A percentile compares a stretch with the other conserved stretches of the same genome.
These are phyloP conservation scores for Paralagenidium karlingii DNA, from an alignment of 352 stramenopile genomes.

Conservation along the genomic window DNA sequence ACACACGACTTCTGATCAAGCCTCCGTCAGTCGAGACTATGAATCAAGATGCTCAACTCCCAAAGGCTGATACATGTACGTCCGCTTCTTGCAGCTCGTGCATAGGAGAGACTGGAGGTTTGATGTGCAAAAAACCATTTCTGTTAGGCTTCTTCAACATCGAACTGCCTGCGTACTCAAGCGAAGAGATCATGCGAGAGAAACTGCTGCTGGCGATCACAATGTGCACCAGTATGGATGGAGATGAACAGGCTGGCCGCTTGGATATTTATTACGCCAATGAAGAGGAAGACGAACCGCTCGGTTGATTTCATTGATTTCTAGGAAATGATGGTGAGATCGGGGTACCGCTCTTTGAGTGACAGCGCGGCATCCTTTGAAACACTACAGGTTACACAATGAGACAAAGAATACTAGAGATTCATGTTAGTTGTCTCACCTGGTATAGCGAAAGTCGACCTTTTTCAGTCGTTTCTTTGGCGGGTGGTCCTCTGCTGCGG, in stretches of 20 bases:
- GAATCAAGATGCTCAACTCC: constrained; percentile 42
- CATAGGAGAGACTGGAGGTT: neutral
- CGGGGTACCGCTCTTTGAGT: constrained; percentile 61
- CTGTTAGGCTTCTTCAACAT: constrained; percentile 70
- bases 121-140: neutral
- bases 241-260: constrained; percentile 47
- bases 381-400: constrained; percentile 23
- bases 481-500: constrained; percentile 28
- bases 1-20: constrained; percentile 66
- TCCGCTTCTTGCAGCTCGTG: neutral
- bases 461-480: constrained; percentile 82
- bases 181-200: constrained; percentile 46
- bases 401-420: neutral
- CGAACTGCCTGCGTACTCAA: constrained; percentile 66
- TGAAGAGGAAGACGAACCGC: constrained; percentile 38
- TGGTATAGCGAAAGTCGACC: constrained; percentile 83
- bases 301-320: constrained; percentile 18
- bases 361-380: constrained; percentile 66
- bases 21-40: constrained; percentile 17
- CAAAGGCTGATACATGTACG: constrained; percentile 70
- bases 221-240: constrained; percentile 72
- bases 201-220: constrained; percentile 64
- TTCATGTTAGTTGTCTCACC: constrained; percentile 20
- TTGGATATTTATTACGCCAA: constrained; percentile 67
- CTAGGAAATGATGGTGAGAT: constrained; percentile 40